Conservation (phyloP, 805 yeast species). For the Wickerhamiella australiensis region DNA sequence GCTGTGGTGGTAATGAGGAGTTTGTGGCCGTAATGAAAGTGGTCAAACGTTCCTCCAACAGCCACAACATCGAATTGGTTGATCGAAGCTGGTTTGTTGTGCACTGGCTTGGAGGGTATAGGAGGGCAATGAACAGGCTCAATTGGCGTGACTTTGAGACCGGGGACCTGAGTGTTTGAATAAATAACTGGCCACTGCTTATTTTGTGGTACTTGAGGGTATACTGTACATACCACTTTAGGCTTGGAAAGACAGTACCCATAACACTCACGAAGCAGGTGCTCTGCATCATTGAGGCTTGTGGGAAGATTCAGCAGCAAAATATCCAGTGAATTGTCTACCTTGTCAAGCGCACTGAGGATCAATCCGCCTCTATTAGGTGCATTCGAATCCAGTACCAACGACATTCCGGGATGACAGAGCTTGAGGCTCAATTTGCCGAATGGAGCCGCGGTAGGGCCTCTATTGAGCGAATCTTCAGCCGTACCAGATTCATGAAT, state of each 20-base stretch:
- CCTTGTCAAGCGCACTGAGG: background rate
- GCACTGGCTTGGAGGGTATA: background rate
- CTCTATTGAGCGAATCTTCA: conserved; percentile 38
- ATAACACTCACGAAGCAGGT: background rate
- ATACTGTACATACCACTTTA: background rate
- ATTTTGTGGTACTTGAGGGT: background rate
- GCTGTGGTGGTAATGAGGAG: conserved; percentile 63
- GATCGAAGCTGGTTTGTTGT: background rate
- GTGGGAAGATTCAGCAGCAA: conserved; percentile 2
- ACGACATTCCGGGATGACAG: conserved; percentile 2
- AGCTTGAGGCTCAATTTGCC: conserved; percentile 32
- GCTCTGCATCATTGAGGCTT: background rate
- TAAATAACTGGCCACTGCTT: background rate
- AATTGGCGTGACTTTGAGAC: background rate
- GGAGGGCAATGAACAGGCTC: background rate
- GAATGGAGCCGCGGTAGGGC: conserved; percentile 47
- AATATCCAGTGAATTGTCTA: conserved; percentile 15
- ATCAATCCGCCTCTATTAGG: conserved; percentile 4
- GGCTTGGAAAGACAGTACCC: conserved; percentile 1
- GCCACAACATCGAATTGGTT: conserved; percentile 27
- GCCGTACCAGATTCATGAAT: conserved; percentile 36
- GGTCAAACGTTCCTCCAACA: conserved; percentile 96
- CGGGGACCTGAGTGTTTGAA: background rate
- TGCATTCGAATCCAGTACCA: background rate
- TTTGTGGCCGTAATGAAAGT: conserved; percentile 90